phyloP scores from a whole-genome alignment of 441 rosid species.

The Bocquillonia castaneifolia region DNA sequence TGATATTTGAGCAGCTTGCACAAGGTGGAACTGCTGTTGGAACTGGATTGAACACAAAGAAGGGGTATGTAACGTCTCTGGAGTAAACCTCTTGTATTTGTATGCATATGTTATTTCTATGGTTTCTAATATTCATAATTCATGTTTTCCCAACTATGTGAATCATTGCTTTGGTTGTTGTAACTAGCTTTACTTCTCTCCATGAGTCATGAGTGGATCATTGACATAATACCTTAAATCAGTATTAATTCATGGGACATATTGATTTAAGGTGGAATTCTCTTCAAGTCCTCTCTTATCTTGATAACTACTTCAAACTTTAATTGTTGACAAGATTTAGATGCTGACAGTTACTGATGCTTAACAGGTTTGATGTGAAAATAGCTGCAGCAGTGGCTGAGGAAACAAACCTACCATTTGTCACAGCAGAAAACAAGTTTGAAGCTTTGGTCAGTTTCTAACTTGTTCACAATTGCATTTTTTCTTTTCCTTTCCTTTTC shows the following conservation, averaged over 20 bases:
- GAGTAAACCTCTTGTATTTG: conserved; percentile 5
- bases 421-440: conserved; percentile 91
- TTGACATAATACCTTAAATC: no score
- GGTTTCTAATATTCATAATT: no score
- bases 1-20: conserved; percentile 68
- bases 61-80: conserved; percentile 54
- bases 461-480: not conserved
- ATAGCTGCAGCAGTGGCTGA: conserved; percentile 92
- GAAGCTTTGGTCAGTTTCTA: conserved; percentile 80
- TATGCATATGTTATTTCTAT: no score
- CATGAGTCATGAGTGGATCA: no score
- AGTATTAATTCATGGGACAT: no score
- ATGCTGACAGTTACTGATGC: not conserved
- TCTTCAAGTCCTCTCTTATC: not conserved
- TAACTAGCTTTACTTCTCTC: not conserved
- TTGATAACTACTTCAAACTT: not conserved
- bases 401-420: conserved; percentile 80
- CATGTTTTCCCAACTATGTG: not conserved
- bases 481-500: conserved; percentile 13
- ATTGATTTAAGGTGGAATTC: not conserved
- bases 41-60: conserved; percentile 93
- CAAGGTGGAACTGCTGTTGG: conserved; percentile 99
- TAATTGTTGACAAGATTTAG: not conserved
- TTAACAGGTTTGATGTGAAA: conserved; percentile 66
- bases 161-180: not conserved